These are phyloP conservation scores for Lotmaria passim DNA, from an alignment of 208 protist genomes.

Conservation along the genomic window DNA sequence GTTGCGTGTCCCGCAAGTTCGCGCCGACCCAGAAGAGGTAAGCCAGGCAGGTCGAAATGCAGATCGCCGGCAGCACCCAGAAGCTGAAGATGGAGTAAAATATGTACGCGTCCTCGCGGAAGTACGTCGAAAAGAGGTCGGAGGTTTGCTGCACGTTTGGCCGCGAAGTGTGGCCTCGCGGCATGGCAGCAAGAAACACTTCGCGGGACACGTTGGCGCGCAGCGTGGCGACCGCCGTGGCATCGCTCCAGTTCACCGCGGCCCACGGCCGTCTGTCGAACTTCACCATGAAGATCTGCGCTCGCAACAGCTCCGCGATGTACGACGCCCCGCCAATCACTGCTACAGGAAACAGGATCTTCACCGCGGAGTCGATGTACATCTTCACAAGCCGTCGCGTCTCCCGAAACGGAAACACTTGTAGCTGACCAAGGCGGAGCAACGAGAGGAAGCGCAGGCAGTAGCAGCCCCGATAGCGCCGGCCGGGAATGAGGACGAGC, in stretches of 20 bases:
- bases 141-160: conserved; percentile 51
- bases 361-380: conserved; percentile 48
- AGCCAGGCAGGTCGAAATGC: conserved; percentile 57
- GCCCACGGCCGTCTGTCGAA: conserved; percentile 28
- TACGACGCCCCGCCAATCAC: conserved; percentile 50
- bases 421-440: conserved; percentile 64
- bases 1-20: conserved; percentile 59
- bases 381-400: conserved; percentile 49
- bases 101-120: conserved; percentile 60
- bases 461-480: conserved; percentile 34
- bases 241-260: conserved; percentile 29
- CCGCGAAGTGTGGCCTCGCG: conserved; percentile 22
- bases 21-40: conserved; percentile 64
- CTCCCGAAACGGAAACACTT: conserved; percentile 50
- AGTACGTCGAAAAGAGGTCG: conserved; percentile 60
- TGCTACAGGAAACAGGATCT: conserved; percentile 60
- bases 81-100: conserved; percentile 68
- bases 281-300: conserved; percentile 67
- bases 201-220: conserved; percentile 37
- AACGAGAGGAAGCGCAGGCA: conserved; percentile 70
- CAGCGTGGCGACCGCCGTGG: conserved; percentile 12
- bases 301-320: conserved; percentile 64
- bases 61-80: conserved; percentile 62
- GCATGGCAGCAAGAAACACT: conserved; percentile 38
- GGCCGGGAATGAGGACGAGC: conserved; percentile 32